Evolutionary conservation across 2,329 filamentous ascomycete genomes (phyloP).

Genomic region (Fusarium keratoplasticum): DNA sequence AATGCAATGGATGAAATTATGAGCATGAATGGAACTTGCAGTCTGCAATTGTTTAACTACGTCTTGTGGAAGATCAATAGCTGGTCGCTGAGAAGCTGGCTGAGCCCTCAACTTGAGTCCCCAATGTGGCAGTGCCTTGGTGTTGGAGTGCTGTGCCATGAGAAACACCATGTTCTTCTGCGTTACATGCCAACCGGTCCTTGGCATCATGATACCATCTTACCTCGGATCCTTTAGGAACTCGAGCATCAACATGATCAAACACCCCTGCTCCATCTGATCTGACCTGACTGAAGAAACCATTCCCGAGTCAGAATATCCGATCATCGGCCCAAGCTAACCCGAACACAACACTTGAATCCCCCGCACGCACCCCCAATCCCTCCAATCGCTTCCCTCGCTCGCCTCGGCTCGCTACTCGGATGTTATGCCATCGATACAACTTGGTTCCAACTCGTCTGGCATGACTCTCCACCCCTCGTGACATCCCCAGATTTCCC

Average conservation of each 20-base stretch:
- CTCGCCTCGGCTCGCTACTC: constrained; percentile 46
- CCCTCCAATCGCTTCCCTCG: constrained; percentile 37
- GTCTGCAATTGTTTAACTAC: not conserved
- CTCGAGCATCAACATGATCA: not conserved
- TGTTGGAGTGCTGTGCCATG: not conserved
- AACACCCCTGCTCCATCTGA: not conserved
- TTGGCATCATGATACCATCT: not conserved
- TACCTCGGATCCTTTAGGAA: not conserved
- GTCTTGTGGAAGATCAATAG: not conserved
- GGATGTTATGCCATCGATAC: constrained; percentile 24
- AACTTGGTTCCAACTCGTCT: not conserved
- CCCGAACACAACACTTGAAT: constrained; percentile 1
- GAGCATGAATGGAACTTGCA: not conserved
- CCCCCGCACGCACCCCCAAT: not conserved
- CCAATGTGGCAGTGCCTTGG: not conserved
- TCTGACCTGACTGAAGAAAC: not conserved
- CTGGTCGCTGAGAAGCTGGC: not conserved
- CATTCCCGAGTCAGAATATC: not conserved
- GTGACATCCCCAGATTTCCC: constrained; percentile 36
- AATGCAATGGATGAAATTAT: not conserved
- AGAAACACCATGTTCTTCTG: not conserved
- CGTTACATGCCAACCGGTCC: not conserved
- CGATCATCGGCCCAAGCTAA: constrained; percentile 5
- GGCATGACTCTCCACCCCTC: not conserved
- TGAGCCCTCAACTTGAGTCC: not conserved